A percentile compares a stretch with the other conserved stretches of the same genome.
Evolutionary conservation across 2,329 filamentous ascomycete genomes (phyloP).

Genomic region (Beauveria scarabaeidicola): DNA sequence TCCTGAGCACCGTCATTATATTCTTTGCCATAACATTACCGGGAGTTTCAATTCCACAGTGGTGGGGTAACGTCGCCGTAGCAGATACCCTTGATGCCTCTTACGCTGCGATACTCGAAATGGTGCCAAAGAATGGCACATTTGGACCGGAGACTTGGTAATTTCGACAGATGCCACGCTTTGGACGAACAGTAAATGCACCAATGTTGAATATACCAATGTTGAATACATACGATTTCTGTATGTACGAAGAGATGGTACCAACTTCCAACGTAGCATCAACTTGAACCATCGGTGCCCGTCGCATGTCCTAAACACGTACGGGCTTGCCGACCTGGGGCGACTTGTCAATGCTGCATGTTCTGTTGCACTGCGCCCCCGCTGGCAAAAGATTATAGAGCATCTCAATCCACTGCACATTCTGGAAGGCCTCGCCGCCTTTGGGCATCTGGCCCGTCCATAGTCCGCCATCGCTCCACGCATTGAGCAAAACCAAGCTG

Average conservation of each 20-base stretch:
- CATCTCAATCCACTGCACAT: slow-evolving; percentile 54
- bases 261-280: not conserved
- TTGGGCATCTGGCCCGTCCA: slow-evolving; percentile 49
- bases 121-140: slow-evolving; percentile 17
- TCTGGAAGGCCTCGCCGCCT: slow-evolving; percentile 40
- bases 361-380: slow-evolving; percentile 21
- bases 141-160: slow-evolving; percentile 27
- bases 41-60: slow-evolving; percentile 28
- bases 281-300: not conserved
- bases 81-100: slow-evolving; percentile 26
- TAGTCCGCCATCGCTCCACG: slow-evolving; percentile 49
- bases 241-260: not conserved
- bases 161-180: not conserved
- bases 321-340: slow-evolving; percentile 30
- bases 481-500: slow-evolving; percentile 44
- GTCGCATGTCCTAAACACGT: slow-evolving; percentile 11
- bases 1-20: slow-evolving; percentile 27
- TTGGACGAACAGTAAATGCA: not conserved
- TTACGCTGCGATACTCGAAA: slow-evolving; percentile 17
- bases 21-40: slow-evolving; percentile 24
- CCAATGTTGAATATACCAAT: not conserved
- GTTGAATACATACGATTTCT: not conserved
- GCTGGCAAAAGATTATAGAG: slow-evolving; percentile 31
- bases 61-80: slow-evolving; percentile 45
- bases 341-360: slow-evolving; percentile 34